Percentiles rank a stretch among this genome's conserved stretches.
These are phyloP conservation scores for Ilex paraguariensis DNA, from an alignment of 305 asterid genomes.

Conservation along the genomic window DNA sequence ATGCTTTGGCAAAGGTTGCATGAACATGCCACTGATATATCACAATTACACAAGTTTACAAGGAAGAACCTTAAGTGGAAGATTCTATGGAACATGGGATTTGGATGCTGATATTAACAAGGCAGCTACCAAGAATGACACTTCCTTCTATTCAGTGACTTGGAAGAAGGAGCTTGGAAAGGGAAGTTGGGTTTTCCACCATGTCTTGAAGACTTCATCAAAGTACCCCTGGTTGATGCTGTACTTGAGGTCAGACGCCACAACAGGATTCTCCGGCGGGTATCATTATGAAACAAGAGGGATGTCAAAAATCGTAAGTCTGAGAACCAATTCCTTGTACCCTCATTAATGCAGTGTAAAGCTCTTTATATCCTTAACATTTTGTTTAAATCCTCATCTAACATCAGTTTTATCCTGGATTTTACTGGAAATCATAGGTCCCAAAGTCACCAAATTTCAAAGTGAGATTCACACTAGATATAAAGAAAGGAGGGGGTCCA, in stretches of 20 bases:
- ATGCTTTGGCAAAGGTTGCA: constrained; percentile 67
- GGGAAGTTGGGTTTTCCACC: constrained; percentile 70
- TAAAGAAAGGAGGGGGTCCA: constrained; percentile 1
- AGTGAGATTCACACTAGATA: neutral
- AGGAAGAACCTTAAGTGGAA: constrained; percentile 44
- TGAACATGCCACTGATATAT: constrained; percentile 65
- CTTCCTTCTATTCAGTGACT: constrained; percentile 52
- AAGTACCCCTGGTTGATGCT: constrained; percentile 88
- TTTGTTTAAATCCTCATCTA: no score
- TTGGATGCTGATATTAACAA: constrained; percentile 34
- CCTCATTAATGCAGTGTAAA: no score
- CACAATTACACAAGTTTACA: constrained; percentile 56
- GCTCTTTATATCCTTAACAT: no score
- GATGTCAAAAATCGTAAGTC: constrained; percentile 59
- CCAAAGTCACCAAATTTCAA: constrained; percentile 2
- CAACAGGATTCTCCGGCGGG: constrained; percentile 66
- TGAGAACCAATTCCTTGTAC: no score
- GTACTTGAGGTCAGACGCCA: constrained; percentile 67
- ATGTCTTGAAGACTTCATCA: constrained; percentile 54
- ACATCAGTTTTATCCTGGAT: no score
- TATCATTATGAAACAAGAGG: constrained; percentile 74
- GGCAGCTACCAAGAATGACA: constrained; percentile 15
- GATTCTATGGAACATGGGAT: constrained; percentile 79
- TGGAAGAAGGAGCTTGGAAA: constrained; percentile 70
- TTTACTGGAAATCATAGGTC: neutral